These are phyloP conservation scores for Aspergillus bridgeri DNA, from an alignment of 495 filamentous ascomycete species.

Conservation along the genomic window DNA sequence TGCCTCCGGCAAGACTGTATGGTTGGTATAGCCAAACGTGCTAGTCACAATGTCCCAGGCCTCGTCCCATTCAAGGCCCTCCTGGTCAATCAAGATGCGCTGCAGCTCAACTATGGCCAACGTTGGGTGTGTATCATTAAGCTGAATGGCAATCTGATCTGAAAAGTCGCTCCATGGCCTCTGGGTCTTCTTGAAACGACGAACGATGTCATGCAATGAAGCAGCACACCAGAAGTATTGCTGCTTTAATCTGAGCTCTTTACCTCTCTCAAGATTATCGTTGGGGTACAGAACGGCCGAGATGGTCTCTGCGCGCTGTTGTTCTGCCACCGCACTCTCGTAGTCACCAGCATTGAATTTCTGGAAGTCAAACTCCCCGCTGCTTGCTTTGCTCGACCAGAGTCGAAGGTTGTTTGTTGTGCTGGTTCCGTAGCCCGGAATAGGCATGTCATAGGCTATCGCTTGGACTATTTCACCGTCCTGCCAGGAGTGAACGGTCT, in stretches of 20 bases:
- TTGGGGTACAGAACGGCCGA: slow-evolving; percentile 97
- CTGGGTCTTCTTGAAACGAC: slow-evolving; percentile 95
- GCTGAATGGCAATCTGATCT: slow-evolving; percentile 93
- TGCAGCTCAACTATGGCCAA: slow-evolving; percentile 94
- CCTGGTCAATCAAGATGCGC: slow-evolving; percentile 83
- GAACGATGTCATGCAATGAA: slow-evolving; percentile 91
- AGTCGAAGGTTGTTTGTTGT: slow-evolving; percentile 94
- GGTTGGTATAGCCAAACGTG: slow-evolving; percentile 95
- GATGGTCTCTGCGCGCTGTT: slow-evolving; percentile 95
- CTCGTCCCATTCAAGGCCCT: slow-evolving; percentile 90
- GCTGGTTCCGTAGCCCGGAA: slow-evolving; percentile 84
- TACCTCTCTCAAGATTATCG: slow-evolving; percentile 93
- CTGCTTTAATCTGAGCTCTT: slow-evolving; percentile 96
- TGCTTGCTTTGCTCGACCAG: slow-evolving; percentile 95
- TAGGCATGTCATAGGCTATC: slow-evolving; percentile 91
- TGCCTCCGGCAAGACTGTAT: slow-evolving; percentile 95
- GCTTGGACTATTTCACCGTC: slow-evolving; percentile 91
- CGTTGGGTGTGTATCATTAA: slow-evolving; percentile 97
- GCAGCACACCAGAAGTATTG: slow-evolving; percentile 99
- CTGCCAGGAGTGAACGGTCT: slow-evolving; percentile 71
- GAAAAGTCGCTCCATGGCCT: slow-evolving; percentile 88
- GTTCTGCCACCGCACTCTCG: slow-evolving; percentile 92
- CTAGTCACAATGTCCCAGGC: slow-evolving; percentile 77
- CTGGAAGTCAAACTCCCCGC: slow-evolving; percentile 97
- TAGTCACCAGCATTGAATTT: slow-evolving; percentile 99